Evolutionary conservation across 2,329 filamentous ascomycete species (phyloP), one percentile per base, ranked within the genome.

Genomic region (Helicocarpus griseus): DNA sequence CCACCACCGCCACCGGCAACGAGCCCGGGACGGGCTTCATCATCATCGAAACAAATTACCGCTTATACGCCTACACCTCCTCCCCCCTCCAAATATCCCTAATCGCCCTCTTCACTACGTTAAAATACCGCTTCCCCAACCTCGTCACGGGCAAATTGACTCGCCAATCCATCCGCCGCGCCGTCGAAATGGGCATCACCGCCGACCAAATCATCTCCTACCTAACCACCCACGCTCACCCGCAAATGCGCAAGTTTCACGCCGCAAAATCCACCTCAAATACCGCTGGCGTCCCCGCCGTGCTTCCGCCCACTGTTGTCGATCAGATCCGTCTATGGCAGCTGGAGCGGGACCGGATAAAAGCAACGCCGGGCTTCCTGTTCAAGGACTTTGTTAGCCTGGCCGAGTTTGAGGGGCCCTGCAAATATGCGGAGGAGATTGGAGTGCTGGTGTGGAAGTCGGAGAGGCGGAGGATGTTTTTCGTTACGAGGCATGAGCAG

Each of bases 261-360:
- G 64, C 57, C 21, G 61, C 60, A 44, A 66, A 66, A 52, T 64
- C 64, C 39, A 66, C 24, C 58, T 75, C 45, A 61, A 78, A 66
- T 22, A 60, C 61, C 19, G 56, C 62, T 3, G 66, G 68, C 2
- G 57, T 69, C 11, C 62, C 69, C 1, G 63, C 69, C 0, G 81
- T 95, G 14, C 78, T 98, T 1, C 93, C 94, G 1, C 90, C 93
- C 0, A 97, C 94, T 0, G 93, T 98, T 14, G 88, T 96, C 56
- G 93, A 98, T 69, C 93, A 98, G 74, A 96, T 98, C 62, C 80
- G 90, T 2, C 80, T 98, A 19, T 98, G 93, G 93, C 91, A 98
- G 73, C 83, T 97, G 49, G 93, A 98, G 69, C 89, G 91, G 57
- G 93, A 98, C 73, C 81, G 93, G 48, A 94, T 98, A 80, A 87